phyloP scores from a whole-genome alignment of 805 yeast species.

The Debaryomyces maramus region DNA sequence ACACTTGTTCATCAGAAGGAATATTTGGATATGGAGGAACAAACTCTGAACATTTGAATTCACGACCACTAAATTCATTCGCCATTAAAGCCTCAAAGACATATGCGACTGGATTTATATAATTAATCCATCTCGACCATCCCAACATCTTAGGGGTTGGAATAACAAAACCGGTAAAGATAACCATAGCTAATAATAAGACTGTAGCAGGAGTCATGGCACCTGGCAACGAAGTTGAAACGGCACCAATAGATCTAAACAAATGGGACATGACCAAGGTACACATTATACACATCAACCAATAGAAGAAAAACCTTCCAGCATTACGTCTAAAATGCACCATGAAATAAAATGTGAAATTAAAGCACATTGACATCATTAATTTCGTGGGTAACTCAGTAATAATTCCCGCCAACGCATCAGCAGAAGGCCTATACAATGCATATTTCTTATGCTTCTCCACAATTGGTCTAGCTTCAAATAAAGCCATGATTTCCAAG shows the following conservation, averaged over 20 bases:
- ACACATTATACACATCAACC: constrained; percentile 31
- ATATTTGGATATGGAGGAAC: constrained; percentile 57
- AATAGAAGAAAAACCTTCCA: constrained; percentile 39
- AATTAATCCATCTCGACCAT: constrained; percentile 61
- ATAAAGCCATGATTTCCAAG: constrained; percentile 59
- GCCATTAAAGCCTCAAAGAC: constrained; percentile 59
- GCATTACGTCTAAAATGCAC: constrained; percentile 40
- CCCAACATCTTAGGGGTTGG: constrained; percentile 51
- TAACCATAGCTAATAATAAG: constrained; percentile 51
- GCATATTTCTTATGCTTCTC: constrained; percentile 72
- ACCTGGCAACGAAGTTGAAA: constrained; percentile 39
- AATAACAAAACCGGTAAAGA: constrained; percentile 51
- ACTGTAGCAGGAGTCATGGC: constrained; percentile 49
- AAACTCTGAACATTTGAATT: constrained; percentile 53
- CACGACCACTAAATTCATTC: constrained; percentile 61
- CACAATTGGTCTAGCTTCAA: constrained; percentile 62
- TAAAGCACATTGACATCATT: constrained; percentile 29
- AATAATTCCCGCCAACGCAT: constrained; percentile 60
- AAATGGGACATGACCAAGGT: constrained; percentile 43
- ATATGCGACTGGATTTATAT: constrained; percentile 43
- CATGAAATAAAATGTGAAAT: constrained; percentile 48
- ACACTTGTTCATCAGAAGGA: constrained; percentile 43
- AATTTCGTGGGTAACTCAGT: constrained; percentile 65
- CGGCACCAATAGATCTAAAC: constrained; percentile 44
- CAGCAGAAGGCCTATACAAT: constrained; percentile 72